A percentile compares a stretch with the other conserved stretches of the same genome.
phyloP scores from a whole-genome alignment of 2,329 filamentous ascomycete genomes.

The Colletotrichum spaethianum region DNA sequence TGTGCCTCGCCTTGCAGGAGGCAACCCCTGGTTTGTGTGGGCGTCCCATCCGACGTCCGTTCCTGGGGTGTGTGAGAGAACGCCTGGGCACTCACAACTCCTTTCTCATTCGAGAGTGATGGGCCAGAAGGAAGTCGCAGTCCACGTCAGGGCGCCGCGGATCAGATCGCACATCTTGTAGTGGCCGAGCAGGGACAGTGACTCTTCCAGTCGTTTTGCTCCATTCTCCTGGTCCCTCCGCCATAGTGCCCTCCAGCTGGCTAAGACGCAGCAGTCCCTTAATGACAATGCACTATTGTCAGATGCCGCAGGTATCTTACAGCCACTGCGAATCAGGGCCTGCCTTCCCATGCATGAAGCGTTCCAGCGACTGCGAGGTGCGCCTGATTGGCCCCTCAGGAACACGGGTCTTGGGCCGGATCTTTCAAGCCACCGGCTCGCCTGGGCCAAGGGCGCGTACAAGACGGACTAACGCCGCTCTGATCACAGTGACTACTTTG shows the following conservation, averaged over 20 bases:
- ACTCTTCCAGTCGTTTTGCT: slow-evolving; percentile 17
- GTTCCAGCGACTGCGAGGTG: slow-evolving; percentile 53
- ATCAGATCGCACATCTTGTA: slow-evolving; percentile 38
- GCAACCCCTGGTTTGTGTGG: slow-evolving; percentile 36
- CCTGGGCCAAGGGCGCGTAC: slow-evolving; percentile 58
- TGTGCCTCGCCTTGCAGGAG: slow-evolving; percentile 26
- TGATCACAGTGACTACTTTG: slow-evolving; percentile 33
- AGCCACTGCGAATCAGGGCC: slow-evolving; percentile 54
- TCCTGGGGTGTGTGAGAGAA: slow-evolving; percentile 35
- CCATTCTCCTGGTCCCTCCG: slow-evolving; percentile 13
- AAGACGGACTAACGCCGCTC: slow-evolving; percentile 32
- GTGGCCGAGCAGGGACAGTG: slow-evolving; percentile 33
- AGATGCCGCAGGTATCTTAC: slow-evolving; percentile 45
- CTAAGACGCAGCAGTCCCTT: slow-evolving; percentile 29
- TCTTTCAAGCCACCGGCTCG: slow-evolving; percentile 35
- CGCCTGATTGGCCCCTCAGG: slow-evolving; percentile 55
- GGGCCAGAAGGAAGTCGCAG: slow-evolving; percentile 29
- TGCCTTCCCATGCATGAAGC: slow-evolving; percentile 57
- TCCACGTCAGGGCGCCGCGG: slow-evolving; percentile 36
- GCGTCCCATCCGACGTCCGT: slow-evolving; percentile 38
- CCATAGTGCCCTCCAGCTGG: slow-evolving; percentile 19
- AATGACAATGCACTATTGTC: slow-evolving; percentile 36
- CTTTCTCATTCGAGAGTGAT: slow-evolving; percentile 7
- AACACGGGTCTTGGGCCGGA: slow-evolving; percentile 33
- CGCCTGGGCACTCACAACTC: slow-evolving; percentile 20